Conservation (phyloP, 2,329 filamentous ascomycete species). For the Monilinia vaccinii-corymbosi region DNA sequence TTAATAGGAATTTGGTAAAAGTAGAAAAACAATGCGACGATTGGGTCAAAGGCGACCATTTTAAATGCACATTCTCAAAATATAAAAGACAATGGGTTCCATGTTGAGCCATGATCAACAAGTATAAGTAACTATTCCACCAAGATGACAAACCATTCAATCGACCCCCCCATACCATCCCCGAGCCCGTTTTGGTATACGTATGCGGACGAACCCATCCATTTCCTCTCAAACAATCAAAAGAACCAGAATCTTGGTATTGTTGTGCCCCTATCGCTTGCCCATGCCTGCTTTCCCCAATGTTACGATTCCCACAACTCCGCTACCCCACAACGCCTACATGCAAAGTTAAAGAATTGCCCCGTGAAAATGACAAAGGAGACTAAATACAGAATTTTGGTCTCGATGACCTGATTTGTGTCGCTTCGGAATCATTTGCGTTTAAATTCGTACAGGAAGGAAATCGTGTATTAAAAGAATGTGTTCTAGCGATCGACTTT, state of each 20-base stretch:
- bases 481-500: slow-evolving; percentile 26
- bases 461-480: slow-evolving; percentile 1
- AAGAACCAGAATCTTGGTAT: slow-evolving; percentile 4
- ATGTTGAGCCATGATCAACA: not conserved
- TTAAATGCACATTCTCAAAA: not conserved
- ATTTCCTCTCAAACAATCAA: slow-evolving; percentile 1
- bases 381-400: slow-evolving; percentile 2
- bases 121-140: not conserved
- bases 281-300: slow-evolving; percentile 2
- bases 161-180: not conserved
- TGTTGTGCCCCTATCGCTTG: slow-evolving; percentile 4
- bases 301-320: not conserved
- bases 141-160: slow-evolving; percentile 2
- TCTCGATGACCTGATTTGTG: slow-evolving; percentile 1
- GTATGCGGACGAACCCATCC: slow-evolving; percentile 1
- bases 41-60: not conserved
- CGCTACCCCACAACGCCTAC: not conserved
- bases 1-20: not conserved
- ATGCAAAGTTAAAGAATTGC: slow-evolving; percentile 1
- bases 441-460: not conserved
- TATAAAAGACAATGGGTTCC: not conserved
- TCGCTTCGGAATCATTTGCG: not conserved
- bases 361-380: slow-evolving; percentile 4
- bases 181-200: slow-evolving; percentile 5
- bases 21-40: not conserved